Evolutionary conservation across 1,139 yeast species (phyloP).

Genomic region (Schwanniomyces etchellsii): DNA sequence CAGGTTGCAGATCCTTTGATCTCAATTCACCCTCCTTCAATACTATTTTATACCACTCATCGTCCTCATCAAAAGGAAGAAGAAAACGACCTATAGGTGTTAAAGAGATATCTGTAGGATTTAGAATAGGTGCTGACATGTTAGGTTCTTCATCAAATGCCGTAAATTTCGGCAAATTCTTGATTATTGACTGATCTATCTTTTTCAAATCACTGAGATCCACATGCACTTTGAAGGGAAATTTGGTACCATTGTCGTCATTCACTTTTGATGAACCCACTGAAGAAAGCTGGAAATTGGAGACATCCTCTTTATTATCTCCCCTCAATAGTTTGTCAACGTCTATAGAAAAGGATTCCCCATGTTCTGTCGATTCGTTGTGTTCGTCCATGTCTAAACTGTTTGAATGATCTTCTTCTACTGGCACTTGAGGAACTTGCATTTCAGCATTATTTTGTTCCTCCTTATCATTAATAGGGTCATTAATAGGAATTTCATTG

Average conservation of each 20-base stretch:
- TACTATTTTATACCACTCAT: constrained; percentile 58
- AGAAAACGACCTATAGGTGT: constrained; percentile 52
- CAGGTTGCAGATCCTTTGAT: constrained; percentile 4
- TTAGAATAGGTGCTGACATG: constrained; percentile 13
- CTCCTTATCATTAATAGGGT: background rate
- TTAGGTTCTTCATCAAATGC: constrained; percentile 40
- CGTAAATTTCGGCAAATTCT: constrained; percentile 48
- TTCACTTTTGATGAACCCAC: constrained; percentile 20
- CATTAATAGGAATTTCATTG: background rate
- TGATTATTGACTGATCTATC: constrained; percentile 49
- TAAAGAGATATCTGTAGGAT: constrained; percentile 21
- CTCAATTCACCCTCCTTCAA: constrained; percentile 38
- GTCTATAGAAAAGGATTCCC: constrained; percentile 17
- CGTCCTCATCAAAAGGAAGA: constrained; percentile 57
- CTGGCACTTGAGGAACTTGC: background rate
- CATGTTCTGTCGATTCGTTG: constrained; percentile 2
- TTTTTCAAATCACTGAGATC: constrained; percentile 48
- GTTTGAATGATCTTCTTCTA: constrained; percentile 1
- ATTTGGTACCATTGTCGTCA: constrained; percentile 14
- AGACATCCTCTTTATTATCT: constrained; percentile 17
- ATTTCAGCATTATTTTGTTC: constrained; percentile 3
- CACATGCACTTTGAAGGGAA: constrained; percentile 54
- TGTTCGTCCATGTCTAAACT: constrained; percentile 10
- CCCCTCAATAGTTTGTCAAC: constrained; percentile 20
- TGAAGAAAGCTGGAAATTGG: constrained; percentile 19